phyloP scores from a whole-genome alignment of 1,284 basidiomycete genomes.

The Microstroma glucosiphilum region DNA sequence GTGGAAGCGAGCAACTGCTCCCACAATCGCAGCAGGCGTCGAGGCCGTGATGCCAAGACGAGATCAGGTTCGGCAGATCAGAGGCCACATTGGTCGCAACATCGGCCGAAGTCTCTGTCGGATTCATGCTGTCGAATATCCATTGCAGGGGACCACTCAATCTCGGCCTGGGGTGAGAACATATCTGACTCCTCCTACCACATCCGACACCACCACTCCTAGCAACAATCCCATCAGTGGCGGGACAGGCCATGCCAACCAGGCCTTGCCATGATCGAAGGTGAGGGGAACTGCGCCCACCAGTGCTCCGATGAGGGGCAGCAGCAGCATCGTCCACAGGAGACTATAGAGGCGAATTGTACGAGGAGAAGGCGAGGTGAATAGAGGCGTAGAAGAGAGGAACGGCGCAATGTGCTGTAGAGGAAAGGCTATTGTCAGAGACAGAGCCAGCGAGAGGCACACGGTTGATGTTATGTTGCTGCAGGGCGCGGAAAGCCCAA shows the following conservation, averaged over 20 bases:
- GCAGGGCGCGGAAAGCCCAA: neutral
- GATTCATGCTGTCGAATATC: too few species aligned
- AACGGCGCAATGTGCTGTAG: neutral
- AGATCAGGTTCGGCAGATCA: too few species aligned
- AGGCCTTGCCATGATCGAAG: slow-evolving; percentile 6
- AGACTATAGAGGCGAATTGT: neutral
- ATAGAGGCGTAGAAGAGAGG: neutral
- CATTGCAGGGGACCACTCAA: too few species aligned
- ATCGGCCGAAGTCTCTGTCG: too few species aligned
- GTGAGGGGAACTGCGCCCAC: neutral
- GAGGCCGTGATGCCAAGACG: too few species aligned
- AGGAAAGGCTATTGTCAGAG: neutral
- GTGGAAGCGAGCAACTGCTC: too few species aligned
- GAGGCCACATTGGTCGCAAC: too few species aligned
- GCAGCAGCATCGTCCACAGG: neutral
- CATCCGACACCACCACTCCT: neutral
- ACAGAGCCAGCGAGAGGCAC: neutral
- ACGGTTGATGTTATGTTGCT: neutral
- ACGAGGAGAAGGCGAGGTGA: neutral
- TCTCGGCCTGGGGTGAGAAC: too few species aligned
- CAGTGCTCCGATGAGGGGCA: neutral
- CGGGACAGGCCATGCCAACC: slow-evolving; percentile 2
- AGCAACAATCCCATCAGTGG: neutral
- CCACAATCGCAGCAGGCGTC: too few species aligned
- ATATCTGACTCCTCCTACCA: neutral